Evolutionary conservation across 106 monocot genomes (phyloP), one percentile per base, ranked within the genome.

Genomic region (Dendrobium huoshanense): DNA sequence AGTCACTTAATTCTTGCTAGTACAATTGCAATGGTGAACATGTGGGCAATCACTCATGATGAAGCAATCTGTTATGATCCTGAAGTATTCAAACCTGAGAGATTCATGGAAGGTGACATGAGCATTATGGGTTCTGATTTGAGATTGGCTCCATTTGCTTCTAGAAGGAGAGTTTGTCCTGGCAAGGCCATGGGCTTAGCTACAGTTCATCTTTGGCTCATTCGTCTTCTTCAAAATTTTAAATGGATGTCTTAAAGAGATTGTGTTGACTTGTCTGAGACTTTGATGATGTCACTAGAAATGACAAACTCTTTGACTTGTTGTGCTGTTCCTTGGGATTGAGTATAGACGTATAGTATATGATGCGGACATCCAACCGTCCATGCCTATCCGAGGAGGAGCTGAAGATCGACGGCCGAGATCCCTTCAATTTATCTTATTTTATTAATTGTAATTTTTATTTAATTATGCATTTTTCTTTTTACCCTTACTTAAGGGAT

Each of bases 11-110:
- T 93, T 55, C 90, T 90, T 0, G 88, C 90, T 0, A 90, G 93
- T 11, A 93, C 93, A 0, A 93, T 90, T 0, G 90, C 93, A 5
- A 93, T 93, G 93, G 93, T 93, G 47, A 93, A 93, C 85, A 93
- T 93, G 93, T 90, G 88, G 90, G 81, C 90, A 45, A 93, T 93
- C 10, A 81, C 90, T 56, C 93, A 90, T 33, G 90, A 93, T 48
- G 80, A 68, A 9, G 65, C 73, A 7, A 77, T 88, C 18, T 93
- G 93, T 90, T 11, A 73, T 0, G 80, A 91, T 15, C 81, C 88
- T 2, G 68, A 78, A 0, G 65, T 58, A 55, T 93, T 90, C 81
- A 77, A 84, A 37, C 93, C 93, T 0, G 90, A 88, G 76, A 56
- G 93, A 65, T 93, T 93, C 80, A 22, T 79, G 81, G 77, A 45